These are phyloP conservation scores for Aeschynomene evenia DNA, from an alignment of 306 rosid species.

Conservation along the genomic window DNA sequence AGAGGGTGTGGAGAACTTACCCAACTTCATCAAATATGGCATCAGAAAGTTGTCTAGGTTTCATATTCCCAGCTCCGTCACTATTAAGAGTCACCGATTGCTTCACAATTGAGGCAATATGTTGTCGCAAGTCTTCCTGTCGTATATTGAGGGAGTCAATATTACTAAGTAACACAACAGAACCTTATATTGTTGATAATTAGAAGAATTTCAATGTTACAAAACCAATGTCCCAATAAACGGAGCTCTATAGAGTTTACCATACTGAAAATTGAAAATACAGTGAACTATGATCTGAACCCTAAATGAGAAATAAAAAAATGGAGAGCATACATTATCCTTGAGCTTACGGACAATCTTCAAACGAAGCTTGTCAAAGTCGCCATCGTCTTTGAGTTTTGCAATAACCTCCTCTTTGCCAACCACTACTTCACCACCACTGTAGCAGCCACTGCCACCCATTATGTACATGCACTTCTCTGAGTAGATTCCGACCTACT, in stretches of 20 bases:
- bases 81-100: slow-evolving; percentile 68
- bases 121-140: slow-evolving; percentile 72
- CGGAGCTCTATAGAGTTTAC: not conserved
- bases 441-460: slow-evolving; percentile 20
- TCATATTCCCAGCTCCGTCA: slow-evolving; percentile 74
- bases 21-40: slow-evolving; percentile 80
- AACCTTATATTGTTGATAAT: not conserved
- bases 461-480: slow-evolving; percentile 1
- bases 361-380: slow-evolving; percentile 84
- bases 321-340: slow-evolving; percentile 49
- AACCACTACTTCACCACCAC: not conserved
- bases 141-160: slow-evolving; percentile 28
- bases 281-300: not conserved
- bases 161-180: not conserved
- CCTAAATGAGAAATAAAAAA: not conserved
- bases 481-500: too few species aligned
- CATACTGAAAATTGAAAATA: not conserved
- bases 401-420: slow-evolving; percentile 72
- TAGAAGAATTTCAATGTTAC: not conserved
- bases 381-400: slow-evolving; percentile 92
- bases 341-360: slow-evolving; percentile 81
- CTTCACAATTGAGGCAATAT: slow-evolving; percentile 57
- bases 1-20: slow-evolving; percentile 39
- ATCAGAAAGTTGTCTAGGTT: slow-evolving; percentile 92
- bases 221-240: not conserved